Base-by-base conservation (phyloP, 495 filamentous ascomycete genomes). In the Neurospora hispaniola region DNA sequence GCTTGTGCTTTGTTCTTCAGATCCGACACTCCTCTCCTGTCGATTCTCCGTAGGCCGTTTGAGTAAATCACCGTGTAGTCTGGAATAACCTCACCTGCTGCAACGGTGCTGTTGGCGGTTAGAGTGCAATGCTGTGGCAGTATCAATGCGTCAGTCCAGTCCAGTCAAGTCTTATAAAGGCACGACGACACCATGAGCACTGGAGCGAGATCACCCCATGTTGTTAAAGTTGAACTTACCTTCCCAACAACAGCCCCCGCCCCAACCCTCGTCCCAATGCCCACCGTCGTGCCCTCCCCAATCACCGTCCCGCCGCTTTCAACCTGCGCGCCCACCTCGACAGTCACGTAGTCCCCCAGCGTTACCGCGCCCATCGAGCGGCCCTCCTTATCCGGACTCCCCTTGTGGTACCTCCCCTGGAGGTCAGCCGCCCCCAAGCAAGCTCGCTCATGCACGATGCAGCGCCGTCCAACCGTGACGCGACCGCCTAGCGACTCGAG, bases 371-470 rank as follows among this genome's bases (percentile, higher is more conserved):
- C 77, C 35, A 76, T 79, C 9, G 77, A 76, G 14, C 69, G 41
- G 11, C 76, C 72, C 16, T 77, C 80, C 1, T 66, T 66, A 18
- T 66, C 54, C 54, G 54, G 54, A 35, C 23, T 62, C 54, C 54
- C 54, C 27, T 62, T 62, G 73, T 72, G 9, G 70, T 78, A 35
- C 82, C 78, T 6, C 31, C 70, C 23, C 35, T 46, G n/a, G 2
- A 23, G n/a, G 3, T 62, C 39, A 4, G 79, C 74, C 5, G 84
- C 83, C 0, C 89, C 90, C n/a, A 94, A 84, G 4, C 81, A 81
- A 38, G 85, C 84, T 69, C 91, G 90, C 82, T 97, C 94, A 74
- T 89, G 87, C 68, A 97, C 86, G 42, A 96, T 90, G 79, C 91
- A 93, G 44, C 88, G 85, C 12, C 89, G 88, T 0, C 92, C 92